Base-by-base conservation (phyloP, 2,329 filamentous ascomycete genomes). In the Calonectria pauciramosa region DNA sequence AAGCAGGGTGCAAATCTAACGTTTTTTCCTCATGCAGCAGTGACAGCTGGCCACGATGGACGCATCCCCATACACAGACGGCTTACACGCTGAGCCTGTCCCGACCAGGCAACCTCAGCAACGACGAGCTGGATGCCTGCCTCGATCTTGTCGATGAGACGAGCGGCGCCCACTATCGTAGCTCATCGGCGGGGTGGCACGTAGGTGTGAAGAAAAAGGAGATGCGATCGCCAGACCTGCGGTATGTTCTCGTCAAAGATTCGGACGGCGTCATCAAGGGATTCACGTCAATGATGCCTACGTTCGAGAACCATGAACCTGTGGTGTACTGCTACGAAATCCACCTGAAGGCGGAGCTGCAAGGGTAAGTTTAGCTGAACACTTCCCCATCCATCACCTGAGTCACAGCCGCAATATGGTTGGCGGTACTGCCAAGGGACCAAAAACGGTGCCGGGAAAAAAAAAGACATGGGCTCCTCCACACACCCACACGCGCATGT, bases 261-360 rank as follows among this genome's bases (percentile, higher is more conserved):
- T 73, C 72, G 8, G 70, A 79, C 14, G 73, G 54, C 32, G 51
- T 30, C 14, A 76, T 93, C 11, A 82, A 84, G 23, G 92, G 88
- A 6, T 94, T 94, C 79, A 87, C 90, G 1, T 94, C 92, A n/a
- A 86, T 94, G 80, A 93, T 94, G 92, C 89, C 93, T n/a, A 93
- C 92, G 2, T 90, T 90, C 79, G 93, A 95, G 81, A 91, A 93
- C 75, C 88, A 89, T 1, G 85, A 91, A 73, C 87, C 92, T 0
- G 94, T 96, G 2, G 82, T 95, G 26, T 96, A 96, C 83, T 93
- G 94, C 83, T 96, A 96, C 82, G 94, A 96, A 84, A 91, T 96
- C 44, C 94, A 96, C 81, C 88, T 96, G 4, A 84, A 87, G 47
- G 84, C 88, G 1, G 84, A 86, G 1, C 82, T 94, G 6, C 90